A percentile compares a stretch with the other conserved stretches of the same genome.
Conservation (phyloP, 768 basidiomycete genomes). For the Favolaschia claudopus region DNA sequence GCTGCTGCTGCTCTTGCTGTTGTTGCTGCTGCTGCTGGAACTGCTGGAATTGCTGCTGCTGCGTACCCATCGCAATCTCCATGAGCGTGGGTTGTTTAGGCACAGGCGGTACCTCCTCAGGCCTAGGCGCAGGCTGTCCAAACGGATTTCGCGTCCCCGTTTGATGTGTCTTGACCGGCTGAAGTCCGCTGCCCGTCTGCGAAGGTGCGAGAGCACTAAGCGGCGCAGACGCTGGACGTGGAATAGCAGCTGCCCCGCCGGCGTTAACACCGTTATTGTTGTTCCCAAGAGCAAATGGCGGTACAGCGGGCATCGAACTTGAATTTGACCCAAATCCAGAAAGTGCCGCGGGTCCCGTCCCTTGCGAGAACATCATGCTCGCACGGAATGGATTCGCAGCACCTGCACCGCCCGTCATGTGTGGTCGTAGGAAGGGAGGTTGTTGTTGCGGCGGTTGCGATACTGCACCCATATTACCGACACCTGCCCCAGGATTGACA, state of each 20-base stretch:
- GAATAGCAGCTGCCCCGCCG: constrained; percentile 14
- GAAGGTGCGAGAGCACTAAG: constrained; percentile 48
- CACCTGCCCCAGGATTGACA: background rate
- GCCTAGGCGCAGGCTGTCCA: constrained; percentile 76
- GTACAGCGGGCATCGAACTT: constrained; percentile 12
- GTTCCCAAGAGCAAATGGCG: constrained; percentile 25
- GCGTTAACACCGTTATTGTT: constrained; percentile 23
- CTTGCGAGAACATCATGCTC: constrained; percentile 72
- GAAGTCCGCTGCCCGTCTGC: constrained; percentile 47
- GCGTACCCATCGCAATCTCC: constrained; percentile 70
- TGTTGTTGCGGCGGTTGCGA: no score
- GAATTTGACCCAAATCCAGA: background rate
- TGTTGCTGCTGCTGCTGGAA: constrained; percentile 27
- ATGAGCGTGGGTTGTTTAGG: constrained; percentile 71
- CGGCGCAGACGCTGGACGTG: constrained; percentile 79
- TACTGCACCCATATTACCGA: constrained; percentile 20
- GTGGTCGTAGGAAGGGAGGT: constrained; percentile 64
- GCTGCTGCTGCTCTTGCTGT: constrained; percentile 29
- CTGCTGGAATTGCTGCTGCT: constrained; percentile 31
- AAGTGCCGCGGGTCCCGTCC: constrained; percentile 63
- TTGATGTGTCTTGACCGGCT: constrained; percentile 83
- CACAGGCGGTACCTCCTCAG: constrained; percentile 11
- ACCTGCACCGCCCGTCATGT: constrained; percentile 57
- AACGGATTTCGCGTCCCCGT: constrained; percentile 98
- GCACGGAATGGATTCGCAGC: constrained; percentile 83